Evolutionary conservation across 176 grass and related monocot species (phyloP), one percentile per base, ranked within the genome.

Genomic region (Carex scoparia): DNA sequence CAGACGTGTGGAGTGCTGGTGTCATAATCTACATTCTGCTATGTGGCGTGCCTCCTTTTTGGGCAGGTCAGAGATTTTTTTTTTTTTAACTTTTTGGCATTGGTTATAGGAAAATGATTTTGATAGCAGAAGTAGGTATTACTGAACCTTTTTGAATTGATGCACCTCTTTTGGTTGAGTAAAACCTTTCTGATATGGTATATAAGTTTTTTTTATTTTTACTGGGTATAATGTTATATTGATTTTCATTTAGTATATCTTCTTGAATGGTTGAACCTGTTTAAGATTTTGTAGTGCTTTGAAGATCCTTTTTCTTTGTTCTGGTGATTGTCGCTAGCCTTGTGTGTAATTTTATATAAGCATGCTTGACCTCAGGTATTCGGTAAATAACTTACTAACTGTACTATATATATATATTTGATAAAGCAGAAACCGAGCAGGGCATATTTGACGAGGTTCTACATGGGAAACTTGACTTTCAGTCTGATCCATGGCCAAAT

Each of bases 361-460:
- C 72, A 81, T 19, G 58, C 5, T 18, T 63, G 31, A 61, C 14
- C 1, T 42, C 27, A 68, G 38, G 23, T 9, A 49, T 11, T 53
- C 35, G 57, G 16, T 65, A 65, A 65, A 66, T 67, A 33, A 15
- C 28, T 38, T 7, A 67, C 32, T 67, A 83, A 83, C 42, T 16
- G 30, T 58, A 8, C 51, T 51, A 16, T 69, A 51, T 69, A 51
- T 65, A 54, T 9, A 68, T 55, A n/a, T 55, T 60, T 65, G 68
- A 18, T 57, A 0, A 1, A 87, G 3, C 89, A 97, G 94, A 97
- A 91, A 88, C 86, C 10, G 94, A 97, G 90, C 94, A 97, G 85
- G 94, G 90, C 1, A 97, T 97, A 91, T 97, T 97, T 82, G 94
- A 97, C 58, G 91, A 97, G 85, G 92, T 97, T 84, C 84, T 97